Evolutionary conservation across 2,329 filamentous ascomycete species (phyloP), one percentile per base, ranked within the genome.

Genomic region (Pseudogymnoascus sp.): DNA sequence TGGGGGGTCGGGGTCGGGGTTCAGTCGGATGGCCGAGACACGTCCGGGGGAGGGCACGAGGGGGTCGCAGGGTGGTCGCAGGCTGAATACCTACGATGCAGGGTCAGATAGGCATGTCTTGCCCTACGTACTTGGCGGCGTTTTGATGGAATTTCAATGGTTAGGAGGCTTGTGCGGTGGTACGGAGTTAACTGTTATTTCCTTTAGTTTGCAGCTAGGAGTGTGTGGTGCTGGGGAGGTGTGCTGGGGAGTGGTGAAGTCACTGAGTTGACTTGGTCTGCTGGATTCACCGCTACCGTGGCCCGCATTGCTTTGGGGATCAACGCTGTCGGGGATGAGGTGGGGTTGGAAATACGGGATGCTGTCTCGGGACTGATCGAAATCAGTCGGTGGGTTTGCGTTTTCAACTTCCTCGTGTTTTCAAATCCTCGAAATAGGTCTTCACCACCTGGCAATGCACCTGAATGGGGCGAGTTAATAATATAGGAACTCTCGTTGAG

Each of bases 161-260:
- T 1, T 2, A 16, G 14, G 44, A 24, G 5, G n/a, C 6, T 31
- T 16, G 47, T 21, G n/a, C 16, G 26, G 26, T 33, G 14, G n/a
- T 56, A n/a, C 47, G 47, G 47, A 56, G 26, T 56, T 56, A 56
- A 33, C 8, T 31, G 47, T 56, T 56, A 56, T 56, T 33, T 56
- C 47, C 26, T n/a, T 56, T 56, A 19, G 47, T 5, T 56, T 53
- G 24, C 13, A 10, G 26, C 26, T 31, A 11, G 14, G 14, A 14
- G 26, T 29, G 44, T 50, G 44, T 6, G 4, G 16, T 8, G 26
- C 14, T 53, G n/a, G n/a, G n/a, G 31, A 56, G 47, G 31, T 24
- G 4, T 11, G 14, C 14, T 53, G 44, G 44, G 21, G n/a, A n/a
- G n/a, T n/a, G n/a, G n/a, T n/a, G n/a, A n/a, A n/a, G n/a, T n/a